Base-by-base conservation (phyloP, 768 basidiomycete genomes). In the Russula abietina region DNA sequence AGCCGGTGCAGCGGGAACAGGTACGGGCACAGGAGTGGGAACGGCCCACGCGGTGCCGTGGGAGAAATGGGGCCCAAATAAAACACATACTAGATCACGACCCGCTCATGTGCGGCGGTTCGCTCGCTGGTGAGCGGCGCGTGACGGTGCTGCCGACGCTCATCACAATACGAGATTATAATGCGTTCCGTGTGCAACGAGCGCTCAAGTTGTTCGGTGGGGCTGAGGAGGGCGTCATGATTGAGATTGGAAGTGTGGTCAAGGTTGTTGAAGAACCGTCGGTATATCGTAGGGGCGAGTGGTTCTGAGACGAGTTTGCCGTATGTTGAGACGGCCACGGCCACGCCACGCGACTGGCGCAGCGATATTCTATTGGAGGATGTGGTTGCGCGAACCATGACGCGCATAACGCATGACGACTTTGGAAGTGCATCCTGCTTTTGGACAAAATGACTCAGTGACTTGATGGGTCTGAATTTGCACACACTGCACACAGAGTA, bases 41-140 rank as follows among this genome's bases (percentile, higher is more conserved):
- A 24, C 2, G 6, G 41, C 30, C n/a, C 30, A 39, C 38, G n/a
- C n/a, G n/a, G n/a, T n/a, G n/a, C n/a, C n/a, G n/a, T n/a, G n/a
- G n/a, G n/a, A n/a, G n/a, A n/a, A n/a, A n/a, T n/a, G n/a, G n/a
- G n/a, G n/a, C n/a, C n/a, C n/a, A n/a, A n/a, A n/a, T n/a, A n/a
- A n/a, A 19, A 49, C 55, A 16, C 60, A 48, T 16, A 43, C 9
- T 61, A 3, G 55, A 61, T 28, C 55, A 61, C 55, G 38, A 56
- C 26, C 51, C 55, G 26, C 14, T 50, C 46, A 50, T 48, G 46
- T 56, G 32, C 32, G 32, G 55, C 54, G 60, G 60, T 11, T 56
- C 60, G 6, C 55, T 61, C 26, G 54, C 56, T 7, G 60, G 60
- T 38, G 60, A 61, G 48, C 54, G 60, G n/a, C 54, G 60, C 3